Conservation (phyloP, 257 asterid genomes). For the Misopates orontium region DNA sequence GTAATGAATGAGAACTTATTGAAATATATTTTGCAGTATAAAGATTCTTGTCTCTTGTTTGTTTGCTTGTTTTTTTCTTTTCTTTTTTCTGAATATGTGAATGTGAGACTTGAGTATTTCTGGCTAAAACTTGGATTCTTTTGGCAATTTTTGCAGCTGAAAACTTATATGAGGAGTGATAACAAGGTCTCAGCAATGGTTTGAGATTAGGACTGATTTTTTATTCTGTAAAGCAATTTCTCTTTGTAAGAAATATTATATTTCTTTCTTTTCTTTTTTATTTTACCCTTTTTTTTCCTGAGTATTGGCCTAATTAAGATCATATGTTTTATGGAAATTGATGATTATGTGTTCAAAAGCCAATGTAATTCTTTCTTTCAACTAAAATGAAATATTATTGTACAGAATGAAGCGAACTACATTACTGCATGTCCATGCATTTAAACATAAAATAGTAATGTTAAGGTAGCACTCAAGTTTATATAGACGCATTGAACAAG, state of each 20-base stretch:
- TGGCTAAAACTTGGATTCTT: conserved; percentile 9
- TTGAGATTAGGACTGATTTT: conserved; percentile 28
- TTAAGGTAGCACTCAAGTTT: too few species aligned
- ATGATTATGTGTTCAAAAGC: not conserved
- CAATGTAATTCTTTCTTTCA: conserved; percentile 8
- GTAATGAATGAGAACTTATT: not conserved
- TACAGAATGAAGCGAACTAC: not conserved
- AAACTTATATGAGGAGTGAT: conserved; percentile 26
- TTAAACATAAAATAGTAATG: too few species aligned
- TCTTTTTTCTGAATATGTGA: not conserved
- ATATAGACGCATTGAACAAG: too few species aligned
- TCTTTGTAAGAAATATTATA: not conserved
- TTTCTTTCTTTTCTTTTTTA: not conserved
- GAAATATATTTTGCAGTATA: not conserved
- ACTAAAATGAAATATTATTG: not conserved
- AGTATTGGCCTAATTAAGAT: conserved; percentile 3
- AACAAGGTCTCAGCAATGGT: conserved; percentile 18
- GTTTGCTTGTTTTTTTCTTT: not conserved
- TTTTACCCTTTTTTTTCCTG: not conserved
- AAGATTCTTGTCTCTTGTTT: not conserved
- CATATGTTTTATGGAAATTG: not conserved
- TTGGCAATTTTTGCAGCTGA: conserved; percentile 28
- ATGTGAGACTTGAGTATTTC: not conserved
- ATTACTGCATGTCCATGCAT: too few species aligned
- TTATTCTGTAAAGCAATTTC: conserved; percentile 9